Base-by-base conservation (phyloP, 495 filamentous ascomycete genomes). In the Parmelia sp. region DNA sequence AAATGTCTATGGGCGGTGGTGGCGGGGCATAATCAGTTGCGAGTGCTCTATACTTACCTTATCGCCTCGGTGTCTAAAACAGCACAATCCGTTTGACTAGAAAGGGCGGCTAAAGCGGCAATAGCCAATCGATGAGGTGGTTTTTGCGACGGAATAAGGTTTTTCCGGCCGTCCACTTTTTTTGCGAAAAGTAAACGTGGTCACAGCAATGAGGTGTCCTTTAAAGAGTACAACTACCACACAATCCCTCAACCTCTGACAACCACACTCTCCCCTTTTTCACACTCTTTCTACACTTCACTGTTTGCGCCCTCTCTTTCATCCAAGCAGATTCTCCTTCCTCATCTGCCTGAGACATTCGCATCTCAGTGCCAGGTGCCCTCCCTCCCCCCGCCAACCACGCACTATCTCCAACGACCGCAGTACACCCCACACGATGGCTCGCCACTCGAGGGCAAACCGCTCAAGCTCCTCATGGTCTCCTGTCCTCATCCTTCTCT, bases 401-500 rank as follows among this genome's bases (percentile, higher is more conserved):
- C 9, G 17, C 12, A 12, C 25, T 33, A 15, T 23, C 17, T 31
- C 6, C 49, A 12, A 19, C 29, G 29, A 33, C 5, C 51, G 15
- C 4, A 55, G 3, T 3, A 56, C 53, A 57, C 25, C 57, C 14
- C 23, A 58, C 39, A 66, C 27, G 12, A 84, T 84, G 82, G 73
- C 82, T 66, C 75, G 80, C 62, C 67, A 75, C 60, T 74, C 76
- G 62, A 72, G 75, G 70, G 74, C 79, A 71, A 77, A 77, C 77
- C 76, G 80, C 42, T 80, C 84, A 67, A 75, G 80, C 44, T 79
- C 84, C 67, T 76, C 80, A 69, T 89, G 86, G 83, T 88, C 88
- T 69, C 85, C 91, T 71, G 75, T 92, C 72, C 83, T 91, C 75
- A 95, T 94, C 79, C 83, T 96, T 58, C 83, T 94, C 70, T 83